These are phyloP conservation scores for Plasmodium gaboni DNA, from an alignment of 169 alveolate species.

Conservation along the genomic window DNA sequence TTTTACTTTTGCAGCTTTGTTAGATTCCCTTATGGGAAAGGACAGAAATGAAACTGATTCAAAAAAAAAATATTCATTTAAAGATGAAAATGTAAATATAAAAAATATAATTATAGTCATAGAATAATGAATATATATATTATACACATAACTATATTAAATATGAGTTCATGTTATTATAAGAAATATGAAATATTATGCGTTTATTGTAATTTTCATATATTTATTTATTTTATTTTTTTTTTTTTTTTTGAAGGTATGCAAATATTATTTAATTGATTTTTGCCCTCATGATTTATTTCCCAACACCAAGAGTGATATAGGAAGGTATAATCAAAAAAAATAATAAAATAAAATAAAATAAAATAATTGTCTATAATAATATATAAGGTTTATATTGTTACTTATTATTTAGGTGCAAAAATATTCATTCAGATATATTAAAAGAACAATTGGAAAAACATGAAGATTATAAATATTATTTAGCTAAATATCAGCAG, in stretches of 20 bases:
- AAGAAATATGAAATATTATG: no score
- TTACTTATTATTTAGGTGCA: constrained; percentile 34
- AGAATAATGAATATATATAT: no score
- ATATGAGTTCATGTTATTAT: no score
- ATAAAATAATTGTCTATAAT: not conserved
- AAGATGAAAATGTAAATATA: constrained; percentile 76
- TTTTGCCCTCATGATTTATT: constrained; percentile 95
- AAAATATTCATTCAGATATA: constrained; percentile 65
- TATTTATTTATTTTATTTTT: constrained; percentile 1
- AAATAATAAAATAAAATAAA: not conserved
- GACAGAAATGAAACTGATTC: constrained; percentile 81
- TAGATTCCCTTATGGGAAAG: constrained; percentile 88
- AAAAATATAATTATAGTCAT: not conserved
- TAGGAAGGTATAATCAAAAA: constrained; percentile 85
- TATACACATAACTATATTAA: no score
- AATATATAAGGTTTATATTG: not conserved
- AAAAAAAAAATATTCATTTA: constrained; percentile 76
- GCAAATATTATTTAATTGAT: constrained; percentile 91
- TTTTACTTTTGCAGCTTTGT: constrained; percentile 68
- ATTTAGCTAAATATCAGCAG: constrained; percentile 60
- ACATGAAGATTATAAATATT: constrained; percentile 64
- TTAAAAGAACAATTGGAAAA: constrained; percentile 62
- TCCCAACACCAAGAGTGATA: constrained; percentile 91
- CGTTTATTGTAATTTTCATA: not conserved
- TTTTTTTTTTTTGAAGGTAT: constrained; percentile 80